Base-by-base conservation (phyloP, 1,284 basidiomycete genomes). In the Leucoagaricus sp. region DNA sequence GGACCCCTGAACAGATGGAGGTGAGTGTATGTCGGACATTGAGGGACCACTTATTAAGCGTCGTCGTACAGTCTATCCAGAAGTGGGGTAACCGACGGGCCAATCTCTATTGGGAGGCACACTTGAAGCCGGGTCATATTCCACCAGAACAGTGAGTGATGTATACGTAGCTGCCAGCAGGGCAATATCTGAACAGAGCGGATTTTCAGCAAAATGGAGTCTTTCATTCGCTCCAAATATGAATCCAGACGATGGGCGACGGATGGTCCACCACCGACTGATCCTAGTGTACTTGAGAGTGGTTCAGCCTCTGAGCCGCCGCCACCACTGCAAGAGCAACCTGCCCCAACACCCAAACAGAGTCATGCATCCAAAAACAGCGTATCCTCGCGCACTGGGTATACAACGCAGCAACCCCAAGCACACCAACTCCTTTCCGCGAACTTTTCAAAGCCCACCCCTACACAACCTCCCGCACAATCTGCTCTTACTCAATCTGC, bases 1-100 rank as follows among this genome's bases (percentile, higher is more conserved):
- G 96, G 96, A 97, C 94, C 3, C 93, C 94, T 1, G 96, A 98
- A 67, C 96, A 99, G 77, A 96, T 99, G 90, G 87, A 89, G 70
- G 94, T 93, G 65, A 63, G 87, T 48, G 53, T 75, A 41, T 4
- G 17, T 29, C 21, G 41, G 31, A 19, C 28, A 45, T 51, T 49
- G 28, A 21, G 53, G n/a, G 26, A 26, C 36, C 23, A 21, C 3
- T 23, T 2, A 23, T 9, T 49, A 8, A 34, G 7, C 48, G 7
- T 33, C 38, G 23, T 12, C 42, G 5, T 8, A 6, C 40, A 94
- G 88, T 88, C 85, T 2, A 87, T 98, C 55, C 86, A 92, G 70
- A 93, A 91, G 71, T 99, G 97, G 96, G 96, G 96, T 1, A 99
- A 99, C 71, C 80, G 79, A 58, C 84, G 88, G 8, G 95, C 93